Conservation (phyloP, 805 yeast genomes). For the Schwanniomyces vanrijiae region DNA sequence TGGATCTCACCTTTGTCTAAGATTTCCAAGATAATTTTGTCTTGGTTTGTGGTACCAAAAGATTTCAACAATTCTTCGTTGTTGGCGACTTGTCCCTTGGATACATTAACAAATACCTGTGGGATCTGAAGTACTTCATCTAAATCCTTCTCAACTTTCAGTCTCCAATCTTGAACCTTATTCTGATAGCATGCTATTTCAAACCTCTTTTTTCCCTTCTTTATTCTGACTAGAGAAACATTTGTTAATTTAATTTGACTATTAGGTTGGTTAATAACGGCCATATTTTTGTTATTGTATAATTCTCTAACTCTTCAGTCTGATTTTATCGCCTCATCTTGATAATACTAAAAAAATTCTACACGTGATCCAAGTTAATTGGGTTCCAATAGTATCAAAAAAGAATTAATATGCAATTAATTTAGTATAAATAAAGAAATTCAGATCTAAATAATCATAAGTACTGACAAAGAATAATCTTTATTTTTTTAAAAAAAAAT, state of each 20-base stretch:
- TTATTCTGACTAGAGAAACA: conserved; percentile 88
- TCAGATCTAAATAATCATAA: neutral
- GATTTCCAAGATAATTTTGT: conserved; percentile 76
- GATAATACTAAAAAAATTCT: neutral
- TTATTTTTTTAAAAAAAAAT: neutral
- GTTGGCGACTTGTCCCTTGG: conserved; percentile 91
- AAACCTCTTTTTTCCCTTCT: conserved; percentile 86
- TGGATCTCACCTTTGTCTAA: conserved; percentile 91
- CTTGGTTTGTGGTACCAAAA: conserved; percentile 75
- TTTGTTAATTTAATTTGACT: conserved; percentile 89
- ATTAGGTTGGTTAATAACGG: conserved; percentile 77
- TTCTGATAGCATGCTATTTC: conserved; percentile 97
- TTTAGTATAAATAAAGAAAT: conserved; percentile 1
- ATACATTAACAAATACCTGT: conserved; percentile 89
- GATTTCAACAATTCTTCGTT: conserved; percentile 74
- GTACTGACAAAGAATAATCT: neutral
- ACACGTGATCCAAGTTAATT: neutral
- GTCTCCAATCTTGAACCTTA: conserved; percentile 93
- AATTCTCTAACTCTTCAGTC: neutral
- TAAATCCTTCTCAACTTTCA: conserved; percentile 83
- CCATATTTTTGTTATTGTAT: conserved; percentile 21
- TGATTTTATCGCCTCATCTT: neutral
- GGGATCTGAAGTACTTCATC: conserved; percentile 96
- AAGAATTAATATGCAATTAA: neutral
- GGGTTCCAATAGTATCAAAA: neutral